Evolutionary conservation across 108 stramenopile genomes (phyloP), one percentile per base, ranked within the genome.

Genomic region (Pseudonitzschia multiseries): DNA sequence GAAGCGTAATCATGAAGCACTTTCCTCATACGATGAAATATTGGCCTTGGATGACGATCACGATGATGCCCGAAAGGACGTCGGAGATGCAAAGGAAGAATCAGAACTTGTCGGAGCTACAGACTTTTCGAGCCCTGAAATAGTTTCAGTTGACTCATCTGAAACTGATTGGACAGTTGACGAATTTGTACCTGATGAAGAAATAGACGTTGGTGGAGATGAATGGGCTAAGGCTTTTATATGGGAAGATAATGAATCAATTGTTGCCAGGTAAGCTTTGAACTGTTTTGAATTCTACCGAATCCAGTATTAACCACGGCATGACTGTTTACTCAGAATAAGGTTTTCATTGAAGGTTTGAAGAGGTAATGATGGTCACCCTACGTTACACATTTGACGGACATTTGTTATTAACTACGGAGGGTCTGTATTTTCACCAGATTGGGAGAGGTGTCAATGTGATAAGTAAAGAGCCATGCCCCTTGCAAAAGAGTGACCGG

Each of bases 341-440:
- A 48, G 22, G 54, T 56, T 56, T 56, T 26, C 5, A 24, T 26
- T 56, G 9, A 20, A 56, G 81, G 33, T 92, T 92, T 77, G 86
- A 92, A 42, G 67, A 81, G 21, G 89, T 95, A 0, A 81, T 82
- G 68, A 65, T 92, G 28, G 88, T 92, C 0, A 80, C 86, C 0
- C 76, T 91, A 15, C 88, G 80, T 64, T 81, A 72, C 13, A 76
- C 73, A 22, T 75, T 79, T 24, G 85, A 80, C 52, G 94, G 94
- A 22, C 79, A 80, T 6, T 60, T 95, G 15, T 60, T 95, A 14
- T 70, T 95, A n/a, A 91, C 94, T 13, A 83, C 91, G 8, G 88
- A 92, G 65, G 79, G 85, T 24, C 71, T 95, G 1, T 95, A 92
- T 71, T 95, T 95, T 78, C 89, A 80, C 56, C 89, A 84, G 63